Evolutionary conservation across 208 protist species (phyloP).

Genomic region (Porcisia hertigi): DNA sequence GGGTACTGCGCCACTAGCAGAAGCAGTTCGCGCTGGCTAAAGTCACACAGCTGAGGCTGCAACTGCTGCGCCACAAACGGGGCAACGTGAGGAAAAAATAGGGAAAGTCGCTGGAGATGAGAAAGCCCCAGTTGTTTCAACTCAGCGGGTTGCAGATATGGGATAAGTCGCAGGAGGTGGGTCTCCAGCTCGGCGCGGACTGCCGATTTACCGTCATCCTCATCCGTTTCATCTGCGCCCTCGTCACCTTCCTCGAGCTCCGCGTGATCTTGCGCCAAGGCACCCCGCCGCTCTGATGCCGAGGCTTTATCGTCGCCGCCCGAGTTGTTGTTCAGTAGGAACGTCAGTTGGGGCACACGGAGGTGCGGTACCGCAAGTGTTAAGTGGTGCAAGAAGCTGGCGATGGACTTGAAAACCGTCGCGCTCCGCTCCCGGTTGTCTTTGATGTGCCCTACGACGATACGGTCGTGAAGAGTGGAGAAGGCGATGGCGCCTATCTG

Average conservation of each 20-base stretch:
- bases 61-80: slow-evolving; percentile 39
- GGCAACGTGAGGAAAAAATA: slow-evolving; percentile 43
- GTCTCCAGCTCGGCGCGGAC: slow-evolving; percentile 16
- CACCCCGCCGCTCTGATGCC: not conserved
- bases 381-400: not conserved
- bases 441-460: not conserved
- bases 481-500: slow-evolving; percentile 17
- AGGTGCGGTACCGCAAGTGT: not conserved
- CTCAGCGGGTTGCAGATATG: slow-evolving; percentile 32
- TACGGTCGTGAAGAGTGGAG: slow-evolving; percentile 20
- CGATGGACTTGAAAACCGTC: not conserved
- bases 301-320: not conserved
- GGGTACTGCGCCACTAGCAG: slow-evolving; percentile 57
- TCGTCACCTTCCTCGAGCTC: not conserved
- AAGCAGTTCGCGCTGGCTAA: slow-evolving; percentile 66
- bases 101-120: slow-evolving; percentile 39
- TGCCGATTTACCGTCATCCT: not conserved
- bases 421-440: not conserved
- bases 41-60: slow-evolving; percentile 30
- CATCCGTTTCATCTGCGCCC: not conserved
- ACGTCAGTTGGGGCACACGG: not conserved
- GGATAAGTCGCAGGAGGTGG: slow-evolving; percentile 27
- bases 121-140: slow-evolving; percentile 55
- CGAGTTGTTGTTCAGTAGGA: not conserved
- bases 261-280: not conserved